Evolutionary conservation across 2,329 filamentous ascomycete genomes (phyloP).

Genomic region (Aspergillus quadrilineatus): DNA sequence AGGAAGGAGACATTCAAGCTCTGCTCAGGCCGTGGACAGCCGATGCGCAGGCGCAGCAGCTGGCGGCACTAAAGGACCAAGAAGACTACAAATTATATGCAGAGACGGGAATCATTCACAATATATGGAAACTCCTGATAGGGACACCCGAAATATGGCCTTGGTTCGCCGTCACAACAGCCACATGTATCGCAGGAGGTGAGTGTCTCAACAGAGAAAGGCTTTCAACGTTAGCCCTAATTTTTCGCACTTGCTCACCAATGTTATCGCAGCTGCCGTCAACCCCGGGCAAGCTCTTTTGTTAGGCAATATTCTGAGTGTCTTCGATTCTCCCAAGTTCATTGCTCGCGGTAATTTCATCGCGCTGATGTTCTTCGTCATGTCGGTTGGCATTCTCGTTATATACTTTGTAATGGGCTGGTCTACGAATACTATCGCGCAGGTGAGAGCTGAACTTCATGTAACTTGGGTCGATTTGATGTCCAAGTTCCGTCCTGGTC

Average conservation of each 20-base stretch:
- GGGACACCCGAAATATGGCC: background rate
- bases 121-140: background rate
- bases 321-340: background rate
- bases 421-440: conserved; percentile 27
- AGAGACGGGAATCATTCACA: background rate
- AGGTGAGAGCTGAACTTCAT: background rate
- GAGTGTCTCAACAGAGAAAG: background rate
- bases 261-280: conserved; percentile 34
- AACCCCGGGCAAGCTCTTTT: conserved; percentile 35
- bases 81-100: background rate
- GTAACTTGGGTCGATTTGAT: background rate
- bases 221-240: background rate
- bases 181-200: conserved; percentile 1
- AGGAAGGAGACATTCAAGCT: background rate
- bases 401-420: conserved; percentile 43
- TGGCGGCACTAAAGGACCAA: background rate
- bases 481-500: no score
- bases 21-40: background rate
- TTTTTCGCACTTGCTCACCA: background rate
- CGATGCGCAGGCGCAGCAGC: background rate
- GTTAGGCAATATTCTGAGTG: background rate
- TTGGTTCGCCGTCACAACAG: background rate
- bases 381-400: conserved; percentile 24
- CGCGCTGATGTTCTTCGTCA: conserved; percentile 7
- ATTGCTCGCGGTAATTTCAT: background rate